These are phyloP conservation scores for Lachancea fermentati DNA, from an alignment of 805 yeast species.

Conservation along the genomic window DNA sequence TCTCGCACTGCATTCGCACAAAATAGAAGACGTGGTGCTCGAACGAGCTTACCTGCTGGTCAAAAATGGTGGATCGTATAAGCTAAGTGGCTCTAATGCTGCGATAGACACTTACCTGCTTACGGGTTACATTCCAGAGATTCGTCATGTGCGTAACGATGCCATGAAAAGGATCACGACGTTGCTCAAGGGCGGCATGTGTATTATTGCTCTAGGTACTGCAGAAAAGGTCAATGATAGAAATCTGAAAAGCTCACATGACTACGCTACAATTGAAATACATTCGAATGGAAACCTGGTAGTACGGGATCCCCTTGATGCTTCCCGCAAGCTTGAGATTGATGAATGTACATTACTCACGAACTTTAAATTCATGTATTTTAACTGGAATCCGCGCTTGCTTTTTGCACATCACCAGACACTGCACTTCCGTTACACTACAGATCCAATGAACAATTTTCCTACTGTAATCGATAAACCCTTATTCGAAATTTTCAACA, in stretches of 20 bases:
- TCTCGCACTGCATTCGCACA: slow-evolving; percentile 15
- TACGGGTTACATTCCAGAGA: slow-evolving; percentile 73
- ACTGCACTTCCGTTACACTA: slow-evolving; percentile 31
- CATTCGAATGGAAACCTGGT: slow-evolving; percentile 18
- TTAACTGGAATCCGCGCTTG: slow-evolving; percentile 56
- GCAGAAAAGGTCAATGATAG: slow-evolving; percentile 34
- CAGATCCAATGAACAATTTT: slow-evolving; percentile 13
- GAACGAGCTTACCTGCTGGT: slow-evolving; percentile 72
- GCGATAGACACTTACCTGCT: slow-evolving; percentile 61
- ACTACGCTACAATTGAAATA: slow-evolving; percentile 54
- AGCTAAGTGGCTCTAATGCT: slow-evolving; percentile 70
- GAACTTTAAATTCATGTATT: slow-evolving; percentile 43
- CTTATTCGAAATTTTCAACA: slow-evolving; percentile 40
- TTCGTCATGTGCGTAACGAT: slow-evolving; percentile 32
- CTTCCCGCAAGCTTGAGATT: background rate
- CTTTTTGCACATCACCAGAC: slow-evolving; percentile 19
- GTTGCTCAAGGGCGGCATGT: slow-evolving; percentile 16
- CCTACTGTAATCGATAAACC: slow-evolving; percentile 33
- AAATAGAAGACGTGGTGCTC: slow-evolving; percentile 34
- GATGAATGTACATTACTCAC: background rate
- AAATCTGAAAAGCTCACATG: slow-evolving; percentile 54
- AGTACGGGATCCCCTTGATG: slow-evolving; percentile 39
- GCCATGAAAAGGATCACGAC: slow-evolving; percentile 22
- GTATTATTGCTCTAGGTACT: slow-evolving; percentile 66
- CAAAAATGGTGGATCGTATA: slow-evolving; percentile 48